Percentiles rank a stretch among this genome's conserved stretches.
Conservation (phyloP, 352 stramenopile species). For the Blastocystis sp. region DNA sequence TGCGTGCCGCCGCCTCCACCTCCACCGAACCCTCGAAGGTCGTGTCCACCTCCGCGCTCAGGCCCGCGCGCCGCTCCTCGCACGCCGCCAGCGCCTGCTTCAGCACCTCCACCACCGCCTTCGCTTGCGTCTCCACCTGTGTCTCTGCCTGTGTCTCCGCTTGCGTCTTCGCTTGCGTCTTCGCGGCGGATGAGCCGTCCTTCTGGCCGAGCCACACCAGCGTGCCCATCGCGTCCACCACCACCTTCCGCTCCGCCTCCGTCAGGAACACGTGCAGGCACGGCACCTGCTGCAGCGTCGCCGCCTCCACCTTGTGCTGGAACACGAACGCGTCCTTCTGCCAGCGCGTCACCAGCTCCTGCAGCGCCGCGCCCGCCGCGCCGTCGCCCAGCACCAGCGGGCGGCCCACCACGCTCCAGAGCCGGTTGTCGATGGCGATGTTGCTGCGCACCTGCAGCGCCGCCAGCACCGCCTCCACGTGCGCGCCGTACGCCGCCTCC, state of each 20-base stretch:
- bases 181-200: not conserved
- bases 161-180: not conserved
- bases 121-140: not conserved
- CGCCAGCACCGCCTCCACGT: not conserved
- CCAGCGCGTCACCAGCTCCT: not conserved
- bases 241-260: not conserved
- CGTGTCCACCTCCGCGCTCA: slow-evolving; percentile 15
- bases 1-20: not conserved
- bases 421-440: slow-evolving; percentile 60
- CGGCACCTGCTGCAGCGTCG: not conserved
- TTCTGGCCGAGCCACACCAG: slow-evolving; percentile 36
- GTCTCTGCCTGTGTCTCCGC: not conserved
- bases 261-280: slow-evolving; percentile 27
- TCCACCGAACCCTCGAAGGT: slow-evolving; percentile 59
- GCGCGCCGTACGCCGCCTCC: not conserved
- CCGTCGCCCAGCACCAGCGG: slow-evolving; percentile 1
- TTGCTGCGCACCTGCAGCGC: slow-evolving; percentile 40
- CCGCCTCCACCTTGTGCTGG: not conserved
- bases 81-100: not conserved
- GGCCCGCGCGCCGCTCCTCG: not conserved
- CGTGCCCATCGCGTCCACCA: slow-evolving; percentile 60
- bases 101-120: slow-evolving; percentile 9
- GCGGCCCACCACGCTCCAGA: slow-evolving; percentile 48
- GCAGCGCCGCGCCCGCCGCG: slow-evolving; percentile 17
- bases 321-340: not conserved